Evolutionary conservation across 148 eudicot species (phyloP).

Genomic region (Rhododendron ovatum): DNA sequence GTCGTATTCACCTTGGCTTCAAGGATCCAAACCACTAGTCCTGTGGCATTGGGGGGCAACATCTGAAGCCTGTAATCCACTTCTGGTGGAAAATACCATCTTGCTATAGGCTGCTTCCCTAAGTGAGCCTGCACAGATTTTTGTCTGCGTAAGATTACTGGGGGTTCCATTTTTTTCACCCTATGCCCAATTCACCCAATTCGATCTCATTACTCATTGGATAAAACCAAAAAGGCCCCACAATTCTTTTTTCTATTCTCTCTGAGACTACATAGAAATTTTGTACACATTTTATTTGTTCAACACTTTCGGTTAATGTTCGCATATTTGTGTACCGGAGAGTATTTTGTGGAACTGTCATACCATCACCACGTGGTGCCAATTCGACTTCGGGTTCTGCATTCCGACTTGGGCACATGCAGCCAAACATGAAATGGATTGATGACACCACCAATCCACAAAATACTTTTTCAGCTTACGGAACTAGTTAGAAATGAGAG

Average conservation of each 20-base stretch:
- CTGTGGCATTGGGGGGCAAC: conserved; percentile 76
- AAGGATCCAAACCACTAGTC: conserved; percentile 73
- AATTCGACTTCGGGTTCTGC: not conserved
- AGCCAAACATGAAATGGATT: not conserved
- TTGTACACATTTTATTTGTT: not conserved
- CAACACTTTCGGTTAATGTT: not conserved
- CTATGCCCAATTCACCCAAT: not conserved
- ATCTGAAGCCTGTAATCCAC: conserved; percentile 85
- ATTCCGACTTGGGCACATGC: not conserved
- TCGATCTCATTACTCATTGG: not conserved
- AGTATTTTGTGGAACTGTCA: not conserved
- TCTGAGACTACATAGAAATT: not conserved
- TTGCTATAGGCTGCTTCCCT: conserved; percentile 93
- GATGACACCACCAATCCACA: not conserved
- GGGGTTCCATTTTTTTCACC: not conserved
- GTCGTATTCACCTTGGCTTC: conserved; percentile 65
- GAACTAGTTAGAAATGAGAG: not conserved
- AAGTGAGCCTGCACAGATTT: conserved; percentile 59
- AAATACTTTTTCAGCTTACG: not conserved
- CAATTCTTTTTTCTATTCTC: not conserved
- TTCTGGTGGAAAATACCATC: conserved; percentile 96
- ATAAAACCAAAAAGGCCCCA: not conserved
- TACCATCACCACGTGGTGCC: not conserved
- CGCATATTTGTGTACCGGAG: not conserved
- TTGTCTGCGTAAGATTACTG: not conserved